phyloP scores from a whole-genome alignment of 345 rosid species.

The Rhizophora mangle region DNA sequence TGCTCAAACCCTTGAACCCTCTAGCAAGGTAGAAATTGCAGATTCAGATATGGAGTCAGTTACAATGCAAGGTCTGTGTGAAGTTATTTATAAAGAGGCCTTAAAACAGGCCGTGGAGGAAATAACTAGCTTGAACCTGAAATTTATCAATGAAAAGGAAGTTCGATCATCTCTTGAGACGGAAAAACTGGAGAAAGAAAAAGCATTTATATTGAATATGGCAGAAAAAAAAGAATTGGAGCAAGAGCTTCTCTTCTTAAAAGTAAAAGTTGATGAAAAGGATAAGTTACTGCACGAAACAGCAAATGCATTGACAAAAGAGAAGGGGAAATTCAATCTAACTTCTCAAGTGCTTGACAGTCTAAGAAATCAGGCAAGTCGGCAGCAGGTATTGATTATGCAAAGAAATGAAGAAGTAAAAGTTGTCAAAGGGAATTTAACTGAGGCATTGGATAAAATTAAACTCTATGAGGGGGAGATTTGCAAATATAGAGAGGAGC shows the following conservation, averaged over 20 bases:
- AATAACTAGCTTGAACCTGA: constrained; percentile 34
- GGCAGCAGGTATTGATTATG: constrained; percentile 37
- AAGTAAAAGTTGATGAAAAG: constrained; percentile 40
- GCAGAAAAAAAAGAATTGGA: constrained; percentile 51
- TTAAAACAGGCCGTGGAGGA: constrained; percentile 60
- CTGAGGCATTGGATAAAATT: constrained; percentile 39
- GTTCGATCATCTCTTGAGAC: constrained; percentile 29
- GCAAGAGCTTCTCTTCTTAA: constrained; percentile 34
- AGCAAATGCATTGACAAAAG: constrained; percentile 36
- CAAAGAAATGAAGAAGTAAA: constrained; percentile 31
- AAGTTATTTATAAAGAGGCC: constrained; percentile 41
- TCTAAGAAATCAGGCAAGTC: constrained; percentile 34
- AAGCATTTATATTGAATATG: constrained; percentile 31
- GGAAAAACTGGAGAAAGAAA: constrained; percentile 45
- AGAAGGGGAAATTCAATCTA: constrained; percentile 35
- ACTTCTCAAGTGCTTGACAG: constrained; percentile 39
- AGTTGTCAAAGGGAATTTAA: constrained; percentile 30
- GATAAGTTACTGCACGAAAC: constrained; percentile 44
- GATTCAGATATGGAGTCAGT: constrained; percentile 49
- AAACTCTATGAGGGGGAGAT: constrained; percentile 34
- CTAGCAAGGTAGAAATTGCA: constrained; percentile 36
- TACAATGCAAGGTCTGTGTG: constrained; percentile 40
- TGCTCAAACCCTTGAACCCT: constrained; percentile 24
- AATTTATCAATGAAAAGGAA: constrained; percentile 36
- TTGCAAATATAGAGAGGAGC: constrained; percentile 27